A percentile compares a stretch with the other conserved stretches of the same genome.
Evolutionary conservation across 2,329 filamentous ascomycete species (phyloP).

Genomic region (Fusarium pseudocircinatum): DNA sequence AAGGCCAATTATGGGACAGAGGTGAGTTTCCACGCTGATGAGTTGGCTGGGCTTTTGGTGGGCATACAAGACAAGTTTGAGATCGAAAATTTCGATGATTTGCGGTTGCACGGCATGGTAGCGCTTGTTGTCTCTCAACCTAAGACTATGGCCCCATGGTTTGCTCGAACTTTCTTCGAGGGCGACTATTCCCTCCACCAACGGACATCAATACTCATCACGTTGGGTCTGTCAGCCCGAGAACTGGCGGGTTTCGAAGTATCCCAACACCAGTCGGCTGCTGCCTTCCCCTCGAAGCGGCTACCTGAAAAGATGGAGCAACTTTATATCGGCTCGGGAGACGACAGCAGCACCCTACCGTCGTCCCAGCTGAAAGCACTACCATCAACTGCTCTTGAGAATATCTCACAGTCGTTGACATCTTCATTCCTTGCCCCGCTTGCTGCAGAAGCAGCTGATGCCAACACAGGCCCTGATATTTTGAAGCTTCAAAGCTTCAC

Average conservation of each 20-base stretch:
- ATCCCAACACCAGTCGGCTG: slow-evolving; percentile 59
- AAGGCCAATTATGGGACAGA: slow-evolving; percentile 91
- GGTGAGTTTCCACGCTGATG: slow-evolving; percentile 83
- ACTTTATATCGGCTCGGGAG: slow-evolving; percentile 65
- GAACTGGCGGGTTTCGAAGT: slow-evolving; percentile 83
- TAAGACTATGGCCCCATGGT: slow-evolving; percentile 81
- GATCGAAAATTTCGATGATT: slow-evolving; percentile 78
- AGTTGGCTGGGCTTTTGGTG: slow-evolving; percentile 79
- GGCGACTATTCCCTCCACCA: slow-evolving; percentile 92
- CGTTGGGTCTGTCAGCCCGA: slow-evolving; percentile 82
- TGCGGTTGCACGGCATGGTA: slow-evolving; percentile 82
- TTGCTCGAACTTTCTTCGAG: slow-evolving; percentile 85
- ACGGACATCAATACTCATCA: slow-evolving; percentile 81
- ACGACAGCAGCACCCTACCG: slow-evolving; percentile 28
- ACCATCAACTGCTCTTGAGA: slow-evolving; percentile 70
- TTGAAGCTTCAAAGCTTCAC: slow-evolving; percentile 93
- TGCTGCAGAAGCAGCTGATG: slow-evolving; percentile 82
- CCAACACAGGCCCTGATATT: slow-evolving; percentile 79
- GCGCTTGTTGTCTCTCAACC: slow-evolving; percentile 82
- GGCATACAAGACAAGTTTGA: slow-evolving; percentile 89
- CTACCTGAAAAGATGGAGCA: slow-evolving; percentile 79
- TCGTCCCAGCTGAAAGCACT: slow-evolving; percentile 60
- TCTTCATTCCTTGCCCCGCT: slow-evolving; percentile 81
- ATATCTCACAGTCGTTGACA: slow-evolving; percentile 73
- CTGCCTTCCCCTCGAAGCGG: slow-evolving; percentile 81